Evolutionary conservation across 2,329 filamentous ascomycete species (phyloP).

Genomic region (Colletotrichum musae): DNA sequence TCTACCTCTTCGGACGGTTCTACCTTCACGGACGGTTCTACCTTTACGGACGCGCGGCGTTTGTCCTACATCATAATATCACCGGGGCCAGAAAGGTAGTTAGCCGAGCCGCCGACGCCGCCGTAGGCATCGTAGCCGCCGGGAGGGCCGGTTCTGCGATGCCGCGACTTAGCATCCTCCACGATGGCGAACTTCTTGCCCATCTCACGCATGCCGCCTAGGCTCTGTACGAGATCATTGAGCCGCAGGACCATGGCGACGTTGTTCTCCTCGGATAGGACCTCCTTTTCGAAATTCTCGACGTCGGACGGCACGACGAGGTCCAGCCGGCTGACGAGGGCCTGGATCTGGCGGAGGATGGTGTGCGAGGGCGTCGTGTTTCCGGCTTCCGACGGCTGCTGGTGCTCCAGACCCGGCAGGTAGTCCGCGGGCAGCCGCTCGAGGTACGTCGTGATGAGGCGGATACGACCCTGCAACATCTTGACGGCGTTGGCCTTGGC

Average conservation of each 20-base stretch:
- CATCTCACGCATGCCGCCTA: slow-evolving; percentile 79
- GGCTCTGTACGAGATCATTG: slow-evolving; percentile 80
- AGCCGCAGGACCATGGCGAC: slow-evolving; percentile 85
- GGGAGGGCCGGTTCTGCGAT: slow-evolving; percentile 10
- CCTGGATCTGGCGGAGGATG: slow-evolving; percentile 89
- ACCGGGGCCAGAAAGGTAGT: slow-evolving; percentile 43
- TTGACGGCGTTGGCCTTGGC: slow-evolving; percentile 94
- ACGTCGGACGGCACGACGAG: slow-evolving; percentile 82
- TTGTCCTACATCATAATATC: slow-evolving; percentile 45
- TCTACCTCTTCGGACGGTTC: no score
- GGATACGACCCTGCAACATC: slow-evolving; percentile 87
- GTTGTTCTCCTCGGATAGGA: slow-evolving; percentile 85
- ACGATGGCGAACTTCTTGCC: slow-evolving; percentile 80
- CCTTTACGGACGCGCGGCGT: not conserved
- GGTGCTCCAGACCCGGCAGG: slow-evolving; percentile 61
- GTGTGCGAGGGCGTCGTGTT: slow-evolving; percentile 71
- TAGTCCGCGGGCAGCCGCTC: slow-evolving; percentile 78
- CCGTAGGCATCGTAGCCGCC: slow-evolving; percentile 1
- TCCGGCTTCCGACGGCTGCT: slow-evolving; percentile 47
- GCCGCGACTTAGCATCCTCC: slow-evolving; percentile 56
- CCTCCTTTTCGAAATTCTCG: slow-evolving; percentile 77
- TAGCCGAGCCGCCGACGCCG: slow-evolving; percentile 36
- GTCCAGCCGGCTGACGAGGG: slow-evolving; percentile 85
- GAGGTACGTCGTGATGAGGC: slow-evolving; percentile 83
- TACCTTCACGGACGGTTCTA: no score